These are phyloP conservation scores for Botrytis galanthina DNA, from an alignment of 2,329 filamentous ascomycete species.

Conservation along the genomic window DNA sequence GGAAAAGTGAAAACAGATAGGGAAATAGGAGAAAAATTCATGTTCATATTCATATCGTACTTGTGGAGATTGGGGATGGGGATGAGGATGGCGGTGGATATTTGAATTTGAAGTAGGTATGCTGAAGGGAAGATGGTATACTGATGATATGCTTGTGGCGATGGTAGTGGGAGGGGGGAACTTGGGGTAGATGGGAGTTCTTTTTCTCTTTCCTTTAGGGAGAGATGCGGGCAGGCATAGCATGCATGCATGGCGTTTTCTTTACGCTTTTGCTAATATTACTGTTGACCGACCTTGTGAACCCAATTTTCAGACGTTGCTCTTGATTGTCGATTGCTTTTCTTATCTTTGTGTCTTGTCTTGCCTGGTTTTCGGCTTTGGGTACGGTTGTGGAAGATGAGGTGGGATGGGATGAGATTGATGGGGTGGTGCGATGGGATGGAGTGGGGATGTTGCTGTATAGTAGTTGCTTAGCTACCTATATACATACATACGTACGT, in stretches of 20 bases:
- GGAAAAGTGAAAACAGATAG: not conserved
- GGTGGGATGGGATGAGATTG: not conserved
- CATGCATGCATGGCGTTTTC: not conserved
- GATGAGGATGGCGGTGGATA: not conserved
- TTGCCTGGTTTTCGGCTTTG: no score
- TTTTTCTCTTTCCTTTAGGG: not conserved
- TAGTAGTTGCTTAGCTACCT: not conserved
- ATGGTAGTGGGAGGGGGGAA: not conserved
- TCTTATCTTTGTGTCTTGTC: no score
- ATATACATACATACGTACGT: not conserved
- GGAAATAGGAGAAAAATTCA: not conserved
- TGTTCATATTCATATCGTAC: not conserved
- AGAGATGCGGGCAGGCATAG: not conserved
- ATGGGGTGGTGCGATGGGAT: not conserved
- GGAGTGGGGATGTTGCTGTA: not conserved
- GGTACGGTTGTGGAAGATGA: no score
- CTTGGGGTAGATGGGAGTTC: not conserved
- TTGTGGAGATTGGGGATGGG: not conserved
- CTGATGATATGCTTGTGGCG: not conserved
- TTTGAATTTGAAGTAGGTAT: not conserved
- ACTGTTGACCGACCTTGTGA: no score
- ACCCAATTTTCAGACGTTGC: no score
- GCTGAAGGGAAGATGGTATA: not conserved
- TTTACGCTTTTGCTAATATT: not conserved
- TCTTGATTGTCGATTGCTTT: no score